Percentiles rank a stretch among this genome's conserved stretches.
Conservation (phyloP, 805 yeast genomes). For the Candida fluviatilis region DNA sequence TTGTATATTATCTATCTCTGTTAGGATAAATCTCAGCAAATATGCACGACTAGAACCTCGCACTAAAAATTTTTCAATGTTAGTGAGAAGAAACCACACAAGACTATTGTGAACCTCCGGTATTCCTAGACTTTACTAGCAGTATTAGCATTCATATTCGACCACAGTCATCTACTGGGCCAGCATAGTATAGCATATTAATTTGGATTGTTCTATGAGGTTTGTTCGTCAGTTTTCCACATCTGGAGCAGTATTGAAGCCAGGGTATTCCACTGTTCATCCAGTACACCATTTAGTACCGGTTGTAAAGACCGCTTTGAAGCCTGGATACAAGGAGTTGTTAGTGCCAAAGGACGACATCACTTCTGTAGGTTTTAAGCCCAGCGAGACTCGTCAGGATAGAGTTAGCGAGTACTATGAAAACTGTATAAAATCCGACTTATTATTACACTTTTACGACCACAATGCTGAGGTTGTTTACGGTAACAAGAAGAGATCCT, state of each 20-base stretch:
- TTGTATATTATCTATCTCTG: constrained; percentile 6
- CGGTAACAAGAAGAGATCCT: constrained; percentile 74
- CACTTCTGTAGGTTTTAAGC: constrained; percentile 73
- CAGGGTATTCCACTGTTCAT: constrained; percentile 62
- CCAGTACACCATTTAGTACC: constrained; percentile 91
- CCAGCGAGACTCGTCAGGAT: constrained; percentile 72
- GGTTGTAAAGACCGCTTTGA: constrained; percentile 67
- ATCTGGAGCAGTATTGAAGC: constrained; percentile 46
- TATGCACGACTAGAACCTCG: constrained; percentile 3
- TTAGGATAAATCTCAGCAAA: too few relatives aligned
- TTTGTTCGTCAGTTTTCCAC: constrained; percentile 29
- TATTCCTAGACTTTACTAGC: neutral
- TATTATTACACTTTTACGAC: constrained; percentile 70
- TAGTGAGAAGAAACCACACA: neutral
- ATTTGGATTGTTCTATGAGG: constrained; percentile 15
- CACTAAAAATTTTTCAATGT: constrained; percentile 8
- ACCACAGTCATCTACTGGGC: neutral
- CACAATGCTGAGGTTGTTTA: constrained; percentile 52
- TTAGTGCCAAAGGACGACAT: constrained; percentile 69
- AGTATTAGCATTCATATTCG: neutral
- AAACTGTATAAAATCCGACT: constrained; percentile 70
- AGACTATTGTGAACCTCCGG: too few relatives aligned
- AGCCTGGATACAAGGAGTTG: constrained; percentile 69
- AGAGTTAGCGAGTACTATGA: constrained; percentile 73
- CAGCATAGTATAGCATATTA: neutral